These are phyloP conservation scores for Epichloe elymi DNA, from an alignment of 2,329 filamentous ascomycete genomes.

Conservation along the genomic window DNA sequence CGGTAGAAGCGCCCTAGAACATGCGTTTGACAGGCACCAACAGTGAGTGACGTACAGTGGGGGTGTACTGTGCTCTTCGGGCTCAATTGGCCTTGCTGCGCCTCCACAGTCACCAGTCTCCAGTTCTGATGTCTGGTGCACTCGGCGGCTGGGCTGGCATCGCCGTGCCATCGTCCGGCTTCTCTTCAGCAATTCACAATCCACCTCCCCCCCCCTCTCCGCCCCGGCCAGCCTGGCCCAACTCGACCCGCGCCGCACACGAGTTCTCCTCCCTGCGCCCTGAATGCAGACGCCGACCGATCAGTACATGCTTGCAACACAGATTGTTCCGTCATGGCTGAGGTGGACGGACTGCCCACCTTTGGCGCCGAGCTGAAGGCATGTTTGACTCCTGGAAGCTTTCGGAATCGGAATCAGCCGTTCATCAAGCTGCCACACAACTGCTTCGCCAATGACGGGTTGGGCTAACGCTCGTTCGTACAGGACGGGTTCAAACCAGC, in stretches of 20 bases:
- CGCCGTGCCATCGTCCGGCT: not conserved
- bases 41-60: no score
- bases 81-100: no score
- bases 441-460: not conserved
- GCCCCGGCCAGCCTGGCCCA: not conserved
- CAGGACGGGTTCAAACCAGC: constrained; percentile 95
- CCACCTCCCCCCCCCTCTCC: not conserved
- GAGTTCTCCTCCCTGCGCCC: not conserved
- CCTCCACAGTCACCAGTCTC: no score
- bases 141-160: no score
- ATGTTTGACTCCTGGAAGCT: constrained; percentile 13
- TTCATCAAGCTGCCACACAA: not conserved
- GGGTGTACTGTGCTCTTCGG: no score
- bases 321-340: constrained; percentile 47
- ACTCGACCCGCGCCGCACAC: not conserved
- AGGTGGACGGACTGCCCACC: constrained; percentile 68
- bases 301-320: constrained; percentile 9
- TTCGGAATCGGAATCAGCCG: not conserved
- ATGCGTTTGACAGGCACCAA: not conserved
- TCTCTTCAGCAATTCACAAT: no score
- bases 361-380: constrained; percentile 95
- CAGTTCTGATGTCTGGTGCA: no score
- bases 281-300: constrained; percentile 3
- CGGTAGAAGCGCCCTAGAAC: not conserved
- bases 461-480: not conserved